phyloP scores from a whole-genome alignment of 768 basidiomycete genomes.

The Trametopsis cervina region DNA sequence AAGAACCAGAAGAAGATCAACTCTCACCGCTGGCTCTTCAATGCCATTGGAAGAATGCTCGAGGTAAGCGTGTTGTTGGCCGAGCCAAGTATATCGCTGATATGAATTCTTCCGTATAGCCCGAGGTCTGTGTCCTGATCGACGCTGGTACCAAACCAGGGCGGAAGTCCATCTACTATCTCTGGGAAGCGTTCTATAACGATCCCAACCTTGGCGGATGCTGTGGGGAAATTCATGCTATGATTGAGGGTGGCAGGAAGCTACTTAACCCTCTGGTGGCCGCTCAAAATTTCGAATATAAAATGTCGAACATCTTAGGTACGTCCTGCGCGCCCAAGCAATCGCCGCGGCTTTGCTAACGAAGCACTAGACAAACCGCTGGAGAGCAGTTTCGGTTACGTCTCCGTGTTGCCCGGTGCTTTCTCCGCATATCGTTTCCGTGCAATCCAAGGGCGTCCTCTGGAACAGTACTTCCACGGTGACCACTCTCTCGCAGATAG shows the following conservation, averaged over 20 bases:
- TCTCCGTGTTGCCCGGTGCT: conserved; percentile 91
- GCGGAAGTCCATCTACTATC: conserved; percentile 91
- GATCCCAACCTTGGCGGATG: conserved; percentile 75
- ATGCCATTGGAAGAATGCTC: conserved; percentile 80
- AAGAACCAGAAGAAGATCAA: conserved; percentile 97
- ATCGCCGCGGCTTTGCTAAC: neutral
- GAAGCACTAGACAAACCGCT: conserved; percentile 71
- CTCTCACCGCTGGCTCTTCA: conserved; percentile 94
- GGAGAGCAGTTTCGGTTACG: conserved; percentile 94
- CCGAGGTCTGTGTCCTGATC: conserved; percentile 86
- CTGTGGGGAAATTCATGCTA: conserved; percentile 94
- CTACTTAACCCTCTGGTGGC: conserved; percentile 89
- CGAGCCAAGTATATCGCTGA: no score
- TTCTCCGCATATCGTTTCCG: conserved; percentile 95
- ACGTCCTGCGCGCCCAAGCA: conserved; percentile 16
- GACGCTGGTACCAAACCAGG: conserved; percentile 97
- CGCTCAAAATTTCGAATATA: conserved; percentile 97
- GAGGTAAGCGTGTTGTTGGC: conserved; percentile 38
- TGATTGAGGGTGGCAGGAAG: conserved; percentile 91
- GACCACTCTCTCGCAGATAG: conserved; percentile 89
- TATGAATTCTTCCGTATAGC: no score
- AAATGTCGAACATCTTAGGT: conserved; percentile 96
- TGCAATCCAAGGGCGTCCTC: conserved; percentile 83
- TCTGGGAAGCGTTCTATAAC: conserved; percentile 91
- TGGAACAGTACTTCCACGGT: conserved; percentile 83